phyloP scores from a whole-genome alignment of 176 grass and related monocot species.

The Eleusine indica region DNA sequence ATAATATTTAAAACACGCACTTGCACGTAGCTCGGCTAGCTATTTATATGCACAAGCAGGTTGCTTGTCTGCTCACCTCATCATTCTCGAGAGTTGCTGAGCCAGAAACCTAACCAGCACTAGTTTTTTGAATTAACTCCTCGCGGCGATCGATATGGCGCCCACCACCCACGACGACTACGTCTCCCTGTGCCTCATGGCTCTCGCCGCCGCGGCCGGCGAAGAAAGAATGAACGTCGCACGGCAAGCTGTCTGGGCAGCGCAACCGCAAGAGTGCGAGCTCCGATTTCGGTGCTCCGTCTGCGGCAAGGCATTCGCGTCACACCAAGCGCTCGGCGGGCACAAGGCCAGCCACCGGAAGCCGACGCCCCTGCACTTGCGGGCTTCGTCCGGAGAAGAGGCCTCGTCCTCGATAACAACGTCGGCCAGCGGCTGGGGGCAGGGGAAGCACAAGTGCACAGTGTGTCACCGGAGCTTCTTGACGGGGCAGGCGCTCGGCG shows the following conservation, averaged over 20 bases:
- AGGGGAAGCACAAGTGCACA: slow-evolving; percentile 58
- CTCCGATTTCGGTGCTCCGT: slow-evolving; percentile 65
- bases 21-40: not conserved
- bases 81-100: not conserved
- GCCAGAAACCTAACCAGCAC: not conserved
- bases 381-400: slow-evolving; percentile 4
- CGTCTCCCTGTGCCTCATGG: slow-evolving; percentile 60
- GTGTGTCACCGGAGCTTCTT: slow-evolving; percentile 63
- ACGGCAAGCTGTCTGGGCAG: not conserved
- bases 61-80: not conserved
- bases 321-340: slow-evolving; percentile 80
- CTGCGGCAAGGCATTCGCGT: slow-evolving; percentile 73
- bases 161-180: slow-evolving; percentile 60
- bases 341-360: slow-evolving; percentile 86
- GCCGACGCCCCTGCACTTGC: not conserved
- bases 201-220: slow-evolving; percentile 35
- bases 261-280: slow-evolving; percentile 2
- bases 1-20: slow-evolving; percentile 1
- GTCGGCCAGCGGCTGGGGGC: not conserved
- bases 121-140: not conserved
- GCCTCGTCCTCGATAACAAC: not conserved
- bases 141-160: not conserved
- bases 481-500: slow-evolving; percentile 85
- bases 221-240: not conserved
- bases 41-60: slow-evolving; percentile 10